phyloP scores from a whole-genome alignment of 352 stramenopile genomes.

The Phytopythium chamaehyphon region DNA sequence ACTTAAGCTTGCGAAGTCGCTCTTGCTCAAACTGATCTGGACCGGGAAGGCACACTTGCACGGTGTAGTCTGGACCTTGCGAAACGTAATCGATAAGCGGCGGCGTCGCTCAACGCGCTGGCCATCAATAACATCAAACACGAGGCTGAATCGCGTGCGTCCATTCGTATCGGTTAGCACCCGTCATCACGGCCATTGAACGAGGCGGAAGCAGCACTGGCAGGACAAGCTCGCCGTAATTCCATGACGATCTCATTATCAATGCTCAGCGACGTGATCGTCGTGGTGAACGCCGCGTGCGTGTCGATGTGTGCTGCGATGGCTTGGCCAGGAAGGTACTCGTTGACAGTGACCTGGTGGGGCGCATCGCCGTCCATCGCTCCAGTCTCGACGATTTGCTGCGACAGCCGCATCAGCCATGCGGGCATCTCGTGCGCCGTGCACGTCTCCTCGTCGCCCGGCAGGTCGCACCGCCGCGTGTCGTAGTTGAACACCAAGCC shows the following conservation, averaged over 20 bases:
- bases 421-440: conserved; percentile 25
- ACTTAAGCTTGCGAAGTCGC: conserved; percentile 1
- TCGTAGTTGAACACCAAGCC: conserved; percentile 88
- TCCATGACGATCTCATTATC: conserved; percentile 84
- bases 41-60: conserved; percentile 68
- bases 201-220: conserved; percentile 61
- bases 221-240: conserved; percentile 56
- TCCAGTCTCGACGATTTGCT: conserved; percentile 40
- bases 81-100: conserved; percentile 86
- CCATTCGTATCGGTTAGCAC: conserved; percentile 82
- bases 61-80: conserved; percentile 65
- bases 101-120: conserved; percentile 53
- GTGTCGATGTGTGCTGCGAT: conserved; percentile 89
- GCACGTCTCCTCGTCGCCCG: conserved; percentile 8
- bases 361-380: conserved; percentile 56
- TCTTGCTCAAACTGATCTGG: conserved; percentile 22
- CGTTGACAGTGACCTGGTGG: conserved; percentile 86
- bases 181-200: conserved; percentile 82
- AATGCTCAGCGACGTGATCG: conserved; percentile 79
- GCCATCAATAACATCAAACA: conserved; percentile 85
- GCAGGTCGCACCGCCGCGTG: conserved; percentile 61
- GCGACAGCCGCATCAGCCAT: conserved; percentile 34
- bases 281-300: conserved; percentile 82
- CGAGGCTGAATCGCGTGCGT: conserved; percentile 85
- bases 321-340: conserved; percentile 86